Evolutionary conservation across 192 early-diverging fungal genomes (phyloP).

Genomic region (Coemansia sp.): DNA sequence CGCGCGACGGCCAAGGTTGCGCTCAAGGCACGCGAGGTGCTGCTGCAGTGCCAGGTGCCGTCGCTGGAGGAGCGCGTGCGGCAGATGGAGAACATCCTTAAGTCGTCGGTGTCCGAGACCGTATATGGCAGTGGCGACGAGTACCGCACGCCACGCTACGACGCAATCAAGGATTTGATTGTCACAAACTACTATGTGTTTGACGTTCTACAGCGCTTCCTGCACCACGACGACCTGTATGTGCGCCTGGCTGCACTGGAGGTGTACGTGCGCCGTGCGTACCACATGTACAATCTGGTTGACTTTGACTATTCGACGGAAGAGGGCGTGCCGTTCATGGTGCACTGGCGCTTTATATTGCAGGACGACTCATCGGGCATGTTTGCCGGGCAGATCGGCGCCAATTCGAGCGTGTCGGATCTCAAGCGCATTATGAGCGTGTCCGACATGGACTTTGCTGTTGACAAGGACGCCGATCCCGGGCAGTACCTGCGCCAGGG

Average conservation of each 20-base stretch:
- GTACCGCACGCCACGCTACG: slow-evolving; percentile 71
- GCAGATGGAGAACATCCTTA: slow-evolving; percentile 83
- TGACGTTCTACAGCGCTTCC: slow-evolving; percentile 91
- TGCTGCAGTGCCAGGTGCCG: slow-evolving; percentile 92
- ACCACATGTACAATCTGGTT: slow-evolving; percentile 94
- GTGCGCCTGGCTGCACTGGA: slow-evolving; percentile 86
- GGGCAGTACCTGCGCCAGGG: slow-evolving; percentile 80
- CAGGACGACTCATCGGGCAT: slow-evolving; percentile 58
- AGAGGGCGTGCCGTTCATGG: slow-evolving; percentile 57
- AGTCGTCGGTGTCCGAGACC: slow-evolving; percentile 69
- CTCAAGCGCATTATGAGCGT: slow-evolving; percentile 72
- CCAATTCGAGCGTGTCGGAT: slow-evolving; percentile 37
- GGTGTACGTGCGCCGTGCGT: slow-evolving; percentile 95
- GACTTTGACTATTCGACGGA: slow-evolving; percentile 76
- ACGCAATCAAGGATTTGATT: slow-evolving; percentile 79
- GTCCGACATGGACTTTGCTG: slow-evolving; percentile 77
- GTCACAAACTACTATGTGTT: slow-evolving; percentile 94
- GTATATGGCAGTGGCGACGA: slow-evolving; percentile 73
- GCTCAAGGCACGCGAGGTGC: slow-evolving; percentile 90
- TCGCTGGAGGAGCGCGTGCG: slow-evolving; percentile 83
- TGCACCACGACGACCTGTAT: slow-evolving; percentile 79
- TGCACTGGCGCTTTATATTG: slow-evolving; percentile 78
- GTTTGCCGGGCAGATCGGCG: slow-evolving; percentile 29
- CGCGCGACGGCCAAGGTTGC: slow-evolving; percentile 83
- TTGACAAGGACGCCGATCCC: slow-evolving; percentile 64